A percentile compares a stretch with the other conserved stretches of the same genome.
These are phyloP conservation scores for Limtongozyma cylindracea DNA, from an alignment of 805 yeast genomes.

Conservation along the genomic window DNA sequence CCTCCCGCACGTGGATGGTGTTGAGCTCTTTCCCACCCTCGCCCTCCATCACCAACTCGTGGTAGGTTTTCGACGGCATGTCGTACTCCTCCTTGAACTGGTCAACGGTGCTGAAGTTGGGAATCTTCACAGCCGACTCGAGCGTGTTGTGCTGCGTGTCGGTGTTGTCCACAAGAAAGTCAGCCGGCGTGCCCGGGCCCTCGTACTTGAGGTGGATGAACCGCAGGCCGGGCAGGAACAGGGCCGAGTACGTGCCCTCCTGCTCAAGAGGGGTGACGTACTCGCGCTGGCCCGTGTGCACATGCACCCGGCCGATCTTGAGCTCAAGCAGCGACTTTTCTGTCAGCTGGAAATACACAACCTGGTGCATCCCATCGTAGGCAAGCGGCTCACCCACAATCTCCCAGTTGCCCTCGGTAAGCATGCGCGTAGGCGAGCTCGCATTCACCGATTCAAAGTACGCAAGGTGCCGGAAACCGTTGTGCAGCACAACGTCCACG, in stretches of 20 bases:
- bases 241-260: constrained; percentile 42
- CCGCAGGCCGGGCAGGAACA: constrained; percentile 63
- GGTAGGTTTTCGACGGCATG: constrained; percentile 7
- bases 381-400: constrained; percentile 20
- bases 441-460: constrained; percentile 27
- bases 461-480: constrained; percentile 56
- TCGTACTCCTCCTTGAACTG: constrained; percentile 4
- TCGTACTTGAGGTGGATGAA: constrained; percentile 42
- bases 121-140: constrained; percentile 5
- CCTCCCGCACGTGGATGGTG: constrained; percentile 27
- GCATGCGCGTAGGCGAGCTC: constrained; percentile 12
- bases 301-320: no score
- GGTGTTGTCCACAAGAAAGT: constrained; percentile 29
- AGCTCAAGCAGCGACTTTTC: constrained; percentile 60
- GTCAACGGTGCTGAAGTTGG: constrained; percentile 4
- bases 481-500: constrained; percentile 42
- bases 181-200: constrained; percentile 69
- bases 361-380: constrained; percentile 18
- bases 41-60: constrained; percentile 4
- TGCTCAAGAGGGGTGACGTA: constrained; percentile 2
- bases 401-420: constrained; percentile 70
- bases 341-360: constrained; percentile 44
- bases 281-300: constrained; percentile 14
- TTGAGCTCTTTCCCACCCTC: constrained; percentile 9
- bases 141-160: constrained; percentile 2